phyloP scores from a whole-genome alignment of 169 alveolate species.

The Plasmodium sp. region DNA sequence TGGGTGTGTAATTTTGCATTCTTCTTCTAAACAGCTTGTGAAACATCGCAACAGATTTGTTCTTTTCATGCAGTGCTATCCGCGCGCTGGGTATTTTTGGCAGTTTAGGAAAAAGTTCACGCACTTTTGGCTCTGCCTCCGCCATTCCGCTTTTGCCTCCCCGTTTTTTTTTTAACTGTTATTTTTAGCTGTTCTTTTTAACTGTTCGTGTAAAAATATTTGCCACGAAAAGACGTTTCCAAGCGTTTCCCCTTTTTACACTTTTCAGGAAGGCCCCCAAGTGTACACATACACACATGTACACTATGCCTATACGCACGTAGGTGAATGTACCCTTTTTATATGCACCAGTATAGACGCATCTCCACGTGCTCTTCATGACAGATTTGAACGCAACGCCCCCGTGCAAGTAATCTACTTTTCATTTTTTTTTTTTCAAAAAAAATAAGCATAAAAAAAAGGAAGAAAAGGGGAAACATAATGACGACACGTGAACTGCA shows the following conservation, averaged over 20 bases:
- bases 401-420: conserved; percentile 58
- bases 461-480: background rate
- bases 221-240: conserved; percentile 8
- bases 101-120: conserved; percentile 2
- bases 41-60: conserved; percentile 47
- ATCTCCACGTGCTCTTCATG: background rate
- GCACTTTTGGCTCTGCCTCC: background rate
- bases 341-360: conserved; percentile 9
- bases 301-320: background rate
- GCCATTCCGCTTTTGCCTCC: background rate
- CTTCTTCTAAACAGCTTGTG: background rate
- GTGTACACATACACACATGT: background rate
- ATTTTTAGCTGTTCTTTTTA: background rate
- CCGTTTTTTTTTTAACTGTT: conserved; percentile 15
- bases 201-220: conserved; percentile 17
- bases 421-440: conserved; percentile 9
- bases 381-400: conserved; percentile 37
- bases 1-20: background rate
- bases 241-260: background rate
- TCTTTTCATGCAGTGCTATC: conserved; percentile 16
- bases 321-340: background rate
- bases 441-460: conserved; percentile 11
- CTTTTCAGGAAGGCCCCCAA: background rate
- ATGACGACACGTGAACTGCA: background rate
- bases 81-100: conserved; percentile 8